Evolutionary conservation across 106 monocot species (phyloP), one percentile per base, ranked within the genome.

Genomic region (Amphibolis antarctica): DNA sequence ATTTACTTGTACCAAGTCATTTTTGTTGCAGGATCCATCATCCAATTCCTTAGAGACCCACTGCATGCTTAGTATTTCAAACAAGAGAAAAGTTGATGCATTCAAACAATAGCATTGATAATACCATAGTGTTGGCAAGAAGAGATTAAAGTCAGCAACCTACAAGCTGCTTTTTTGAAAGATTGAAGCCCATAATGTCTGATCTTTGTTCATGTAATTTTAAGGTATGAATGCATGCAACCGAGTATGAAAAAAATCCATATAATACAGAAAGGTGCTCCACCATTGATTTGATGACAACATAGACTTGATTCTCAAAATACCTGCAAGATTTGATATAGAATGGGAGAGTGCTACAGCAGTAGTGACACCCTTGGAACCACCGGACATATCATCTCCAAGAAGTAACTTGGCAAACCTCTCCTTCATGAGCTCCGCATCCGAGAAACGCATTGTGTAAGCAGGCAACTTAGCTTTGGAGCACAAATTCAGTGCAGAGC

Each of bases 391-490:
- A 80, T 98, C 96, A 28, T 91, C 90, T 19, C 96, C 96, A 24
- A 98, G 80, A 65, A 98, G 65, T 56, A 98, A 59, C 66, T 70
- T 87, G 18, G 86, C 82, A 71, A 98, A 98, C 47, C 68, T 80
- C 69, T 87, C 90, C 77, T 87, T 98, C 96, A 98, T 91, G 15
- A 54, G 46, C 44, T 90, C 87, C 42, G 91, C 72, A 66, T 98
- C 96, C n/a, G 78, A 65, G 28, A 57, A 47, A 36, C 42, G 46
- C 84, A 91, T 85, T 12, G 74, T 74, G 69, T 78, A 86, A 30
- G 75, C 54, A 28, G 81, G 83, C 23, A 60, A 29, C 68, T 88
- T 85, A 45, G 77, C 85, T 73, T 86, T 82, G 54, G 29, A 14
- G 36, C 60, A 71, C 25, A 81, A 61, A 47, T 71, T 58, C 7